Base-by-base conservation (phyloP, 2,329 filamentous ascomycete species). In the Ophiostoma piceae region DNA sequence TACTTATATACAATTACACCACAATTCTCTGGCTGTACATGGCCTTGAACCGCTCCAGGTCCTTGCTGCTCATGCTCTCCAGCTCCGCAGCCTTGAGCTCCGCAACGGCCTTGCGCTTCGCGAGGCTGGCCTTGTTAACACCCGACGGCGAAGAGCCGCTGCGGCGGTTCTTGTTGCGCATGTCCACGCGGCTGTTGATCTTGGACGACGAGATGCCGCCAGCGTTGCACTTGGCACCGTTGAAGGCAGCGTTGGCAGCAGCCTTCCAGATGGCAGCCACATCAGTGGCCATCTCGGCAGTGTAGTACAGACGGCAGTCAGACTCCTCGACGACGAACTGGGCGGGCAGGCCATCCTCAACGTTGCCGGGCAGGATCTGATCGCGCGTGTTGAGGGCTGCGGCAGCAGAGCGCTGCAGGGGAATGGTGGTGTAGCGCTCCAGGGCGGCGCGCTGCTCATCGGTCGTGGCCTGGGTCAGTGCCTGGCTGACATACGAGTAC, bases 291-390 rank as follows among this genome's bases (percentile, higher is more conserved):
- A 84, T 85, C 22, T 78, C 79, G 9, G 79, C 79, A 1, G 83
- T 85, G 77, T 82, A 85, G 77, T 81, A 84, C 22, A 85, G 80
- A 9, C 84, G 80, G 75, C 84, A 85, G 75, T 84, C 82, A 2
- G 82, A 79, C 16, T 81, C 76, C 75, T 85, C 82, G 70, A 81
- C 80, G 0, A 83, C 75, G 71, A 80, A 85, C 72, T 85, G 84
- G 32, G 83, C 77, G 4, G 84, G 83, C 3, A 78, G 74, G 22
- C 79, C 79, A 57, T 81, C 79, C 8, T 76, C 74, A 57, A 80
- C 70, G 72, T 82, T 76, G 16, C 75, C 74, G 5, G 74, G 74
- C 71, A 73, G 69, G 57, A 82, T 79, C 73, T 80, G 75, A 74
- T 82, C 80, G 67, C 80, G 79, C 39, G 78, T 77, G 74, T 82